phyloP scores from a whole-genome alignment of 1,139 yeast genomes.

The Yamadazyma triangularis region DNA sequence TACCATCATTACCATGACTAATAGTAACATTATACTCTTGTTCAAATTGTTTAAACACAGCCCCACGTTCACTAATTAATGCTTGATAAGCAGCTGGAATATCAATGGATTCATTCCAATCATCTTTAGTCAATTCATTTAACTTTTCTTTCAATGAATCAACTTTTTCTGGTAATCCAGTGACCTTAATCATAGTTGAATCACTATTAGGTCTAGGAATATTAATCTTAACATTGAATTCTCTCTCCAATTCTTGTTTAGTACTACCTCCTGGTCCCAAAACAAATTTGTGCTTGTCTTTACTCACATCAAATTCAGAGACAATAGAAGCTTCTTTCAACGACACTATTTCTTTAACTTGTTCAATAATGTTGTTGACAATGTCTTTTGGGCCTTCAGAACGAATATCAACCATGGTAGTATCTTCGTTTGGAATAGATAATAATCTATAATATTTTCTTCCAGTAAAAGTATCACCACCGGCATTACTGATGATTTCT shows the following conservation, averaged over 20 bases:
- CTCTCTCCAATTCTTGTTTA: conserved; percentile 70
- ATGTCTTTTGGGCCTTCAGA: conserved; percentile 73
- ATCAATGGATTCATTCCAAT: conserved; percentile 42
- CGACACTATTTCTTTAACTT: conserved; percentile 60
- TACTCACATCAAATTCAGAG: conserved; percentile 58
- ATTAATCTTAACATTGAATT: conserved; percentile 57
- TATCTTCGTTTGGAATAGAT: conserved; percentile 70
- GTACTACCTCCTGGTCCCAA: conserved; percentile 81
- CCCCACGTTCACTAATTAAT: conserved; percentile 66
- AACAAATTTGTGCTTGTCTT: conserved; percentile 70
- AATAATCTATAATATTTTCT: conserved; percentile 53
- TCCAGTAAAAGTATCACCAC: conserved; percentile 53
- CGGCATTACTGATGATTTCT: conserved; percentile 74
- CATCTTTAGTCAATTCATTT: conserved; percentile 49
- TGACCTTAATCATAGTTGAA: conserved; percentile 42
- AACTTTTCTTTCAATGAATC: conserved; percentile 51
- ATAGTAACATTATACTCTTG: conserved; percentile 55
- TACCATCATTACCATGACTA: conserved; percentile 52
- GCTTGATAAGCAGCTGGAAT: conserved; percentile 59
- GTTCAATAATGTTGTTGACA: conserved; percentile 65
- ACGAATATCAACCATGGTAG: conserved; percentile 58
- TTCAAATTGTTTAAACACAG: conserved; percentile 55
- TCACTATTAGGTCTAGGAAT: conserved; percentile 63
- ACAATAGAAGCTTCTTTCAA: conserved; percentile 61
- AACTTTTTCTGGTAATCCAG: conserved; percentile 62